A percentile compares a stretch with the other conserved stretches of the same genome.
Conservation (phyloP, 305 asterid genomes). For the Ruellia speciosa region DNA sequence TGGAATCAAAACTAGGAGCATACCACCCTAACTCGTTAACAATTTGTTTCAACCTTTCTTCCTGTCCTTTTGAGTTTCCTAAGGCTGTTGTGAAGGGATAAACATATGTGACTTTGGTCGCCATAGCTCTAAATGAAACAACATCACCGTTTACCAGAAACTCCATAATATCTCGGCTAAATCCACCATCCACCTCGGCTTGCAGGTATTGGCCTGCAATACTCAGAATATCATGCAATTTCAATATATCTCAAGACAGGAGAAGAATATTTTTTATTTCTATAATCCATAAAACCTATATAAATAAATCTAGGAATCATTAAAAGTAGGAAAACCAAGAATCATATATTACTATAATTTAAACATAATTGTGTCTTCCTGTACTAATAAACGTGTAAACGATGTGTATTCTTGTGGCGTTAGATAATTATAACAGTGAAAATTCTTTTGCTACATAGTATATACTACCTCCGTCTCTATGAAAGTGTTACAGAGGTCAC, state of each 20-base stretch:
- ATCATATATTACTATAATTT: too few species aligned
- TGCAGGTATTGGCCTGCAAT: constrained; percentile 58
- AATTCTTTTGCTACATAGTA: too few species aligned
- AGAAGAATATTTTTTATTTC: too few species aligned
- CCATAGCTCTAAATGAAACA: constrained; percentile 72
- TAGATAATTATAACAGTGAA: too few species aligned
- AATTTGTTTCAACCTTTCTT: constrained; percentile 56
- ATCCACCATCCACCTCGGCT: constrained; percentile 90
- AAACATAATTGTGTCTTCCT: too few species aligned
- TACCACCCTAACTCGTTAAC: constrained; percentile 68
- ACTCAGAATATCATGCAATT: not conserved
- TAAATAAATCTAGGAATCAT: too few species aligned
- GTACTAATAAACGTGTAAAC: too few species aligned
- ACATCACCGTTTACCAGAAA: constrained; percentile 65
- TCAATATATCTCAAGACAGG: not conserved
- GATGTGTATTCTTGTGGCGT: too few species aligned
- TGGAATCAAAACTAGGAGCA: constrained; percentile 70
- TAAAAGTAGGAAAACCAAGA: too few species aligned
- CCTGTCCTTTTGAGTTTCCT: constrained; percentile 85
- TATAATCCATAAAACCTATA: too few species aligned
- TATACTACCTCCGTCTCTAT: too few species aligned
- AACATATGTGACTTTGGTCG: constrained; percentile 62
- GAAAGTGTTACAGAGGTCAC: too few species aligned
- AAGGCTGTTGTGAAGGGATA: constrained; percentile 91
- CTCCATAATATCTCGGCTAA: constrained; percentile 73